Evolutionary conservation across 768 basidiomycete genomes (phyloP).

Genomic region (Boletus sp.): DNA sequence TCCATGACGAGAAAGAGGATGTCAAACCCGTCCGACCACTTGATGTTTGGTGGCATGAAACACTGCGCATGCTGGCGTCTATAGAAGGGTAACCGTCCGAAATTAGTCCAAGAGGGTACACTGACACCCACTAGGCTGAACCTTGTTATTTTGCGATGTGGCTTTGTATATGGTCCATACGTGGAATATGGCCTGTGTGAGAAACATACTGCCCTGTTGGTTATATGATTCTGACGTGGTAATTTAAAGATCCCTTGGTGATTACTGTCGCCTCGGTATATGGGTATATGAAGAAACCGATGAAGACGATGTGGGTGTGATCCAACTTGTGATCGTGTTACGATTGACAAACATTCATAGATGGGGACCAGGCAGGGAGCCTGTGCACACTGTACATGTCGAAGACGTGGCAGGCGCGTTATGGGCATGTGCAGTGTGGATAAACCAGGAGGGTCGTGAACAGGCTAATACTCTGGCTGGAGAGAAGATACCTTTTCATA

Average conservation of each 20-base stretch:
- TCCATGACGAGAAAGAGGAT: constrained; percentile 69
- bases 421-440: constrained; percentile 80
- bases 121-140: constrained; percentile 53
- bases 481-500: constrained; percentile 36
- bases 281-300: constrained; percentile 76
- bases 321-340: neutral
- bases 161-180: constrained; percentile 80
- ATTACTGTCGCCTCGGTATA: constrained; percentile 79
- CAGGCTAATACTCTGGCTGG: constrained; percentile 58
- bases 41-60: constrained; percentile 90
- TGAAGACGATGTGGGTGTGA: constrained; percentile 71
- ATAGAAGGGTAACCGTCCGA: constrained; percentile 57
- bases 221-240: constrained; percentile 12
- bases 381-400: constrained; percentile 71
- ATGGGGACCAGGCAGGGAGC: constrained; percentile 77
- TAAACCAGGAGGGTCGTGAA: constrained; percentile 55
- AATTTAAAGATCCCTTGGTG: constrained; percentile 55
- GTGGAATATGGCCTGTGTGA: constrained; percentile 65
- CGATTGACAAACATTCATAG: constrained; percentile 35
- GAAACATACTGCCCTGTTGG: constrained; percentile 23
- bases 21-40: constrained; percentile 65
- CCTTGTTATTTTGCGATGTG: constrained; percentile 72
- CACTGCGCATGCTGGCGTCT: constrained; percentile 66
- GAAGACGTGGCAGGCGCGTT: constrained; percentile 76
- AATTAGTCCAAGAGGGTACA: neutral